These are phyloP conservation scores for Blastobotrys illinoisensis DNA, from an alignment of 1,139 yeast species.

Conservation along the genomic window DNA sequence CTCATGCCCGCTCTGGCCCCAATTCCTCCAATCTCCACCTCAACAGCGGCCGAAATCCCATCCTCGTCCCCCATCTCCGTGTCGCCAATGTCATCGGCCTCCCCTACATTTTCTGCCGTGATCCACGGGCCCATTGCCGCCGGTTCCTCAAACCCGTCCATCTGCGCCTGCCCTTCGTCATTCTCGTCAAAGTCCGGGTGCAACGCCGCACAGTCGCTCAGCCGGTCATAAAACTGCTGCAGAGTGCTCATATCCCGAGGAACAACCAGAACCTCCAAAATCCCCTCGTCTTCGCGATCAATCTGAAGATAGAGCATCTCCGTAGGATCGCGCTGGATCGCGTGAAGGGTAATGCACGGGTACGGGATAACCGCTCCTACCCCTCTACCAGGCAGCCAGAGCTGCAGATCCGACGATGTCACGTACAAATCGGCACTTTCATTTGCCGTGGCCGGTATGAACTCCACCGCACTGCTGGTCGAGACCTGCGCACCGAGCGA, in stretches of 20 bases:
- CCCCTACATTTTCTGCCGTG: slow-evolving; percentile 16
- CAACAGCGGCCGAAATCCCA: slow-evolving; percentile 19
- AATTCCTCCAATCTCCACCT: slow-evolving; percentile 17
- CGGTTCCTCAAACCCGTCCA: slow-evolving; percentile 3
- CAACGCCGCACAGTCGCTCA: slow-evolving; percentile 57
- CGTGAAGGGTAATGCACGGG: slow-evolving; percentile 27
- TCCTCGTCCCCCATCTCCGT: slow-evolving; percentile 12
- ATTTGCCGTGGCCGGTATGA: neutral
- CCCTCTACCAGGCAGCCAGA: slow-evolving; percentile 21
- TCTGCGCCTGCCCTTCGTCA: slow-evolving; percentile 28
- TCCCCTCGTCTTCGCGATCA: slow-evolving; percentile 10
- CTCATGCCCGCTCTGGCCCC: slow-evolving; percentile 14
- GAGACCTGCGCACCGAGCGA: slow-evolving; percentile 12
- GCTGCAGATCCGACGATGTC: slow-evolving; percentile 16
- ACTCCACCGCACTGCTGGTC: neutral
- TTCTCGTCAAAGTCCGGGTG: slow-evolving; percentile 27
- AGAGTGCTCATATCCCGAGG: slow-evolving; percentile 14
- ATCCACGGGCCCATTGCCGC: slow-evolving; percentile 13
- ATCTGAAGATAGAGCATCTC: slow-evolving; percentile 24
- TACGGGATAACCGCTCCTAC: slow-evolving; percentile 25
- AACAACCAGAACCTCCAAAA: slow-evolving; percentile 17
- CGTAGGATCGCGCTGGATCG: slow-evolving; percentile 20
- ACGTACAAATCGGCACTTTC: slow-evolving; percentile 19
- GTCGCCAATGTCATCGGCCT: slow-evolving; percentile 32
- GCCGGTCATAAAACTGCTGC: slow-evolving; percentile 31